Conservation (phyloP, 2,329 filamentous ascomycete species). For the Penicillium griseofulvum region DNA sequence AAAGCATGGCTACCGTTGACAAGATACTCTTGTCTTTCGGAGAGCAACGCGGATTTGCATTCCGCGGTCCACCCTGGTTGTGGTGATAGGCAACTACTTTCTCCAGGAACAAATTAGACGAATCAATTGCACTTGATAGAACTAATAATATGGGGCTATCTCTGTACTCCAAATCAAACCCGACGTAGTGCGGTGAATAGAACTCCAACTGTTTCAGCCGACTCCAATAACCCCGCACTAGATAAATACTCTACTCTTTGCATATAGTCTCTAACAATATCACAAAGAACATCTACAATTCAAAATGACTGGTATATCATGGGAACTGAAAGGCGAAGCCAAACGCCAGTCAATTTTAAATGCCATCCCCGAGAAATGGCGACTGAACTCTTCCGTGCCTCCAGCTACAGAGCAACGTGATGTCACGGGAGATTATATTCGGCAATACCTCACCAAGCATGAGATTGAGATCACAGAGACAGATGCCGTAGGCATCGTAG, state of each 20-base stretch:
- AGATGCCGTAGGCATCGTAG: slow-evolving; percentile 56
- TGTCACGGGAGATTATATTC: slow-evolving; percentile 56
- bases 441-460: slow-evolving; percentile 52
- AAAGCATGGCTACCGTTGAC: background rate
- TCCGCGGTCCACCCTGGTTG: background rate
- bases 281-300: background rate
- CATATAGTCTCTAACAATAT: too few species aligned
- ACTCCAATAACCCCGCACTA: slow-evolving; percentile 19
- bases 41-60: background rate
- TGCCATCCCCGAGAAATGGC: slow-evolving; percentile 59
- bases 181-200: background rate
- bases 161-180: background rate
- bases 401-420: slow-evolving; percentile 53
- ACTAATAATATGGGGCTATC: background rate
- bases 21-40: background rate
- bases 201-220: slow-evolving; percentile 1
- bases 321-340: slow-evolving; percentile 50
- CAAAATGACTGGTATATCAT: slow-evolving; percentile 34
- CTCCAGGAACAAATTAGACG: background rate
- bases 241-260: background rate
- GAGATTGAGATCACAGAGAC: slow-evolving; percentile 63
- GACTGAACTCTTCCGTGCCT: slow-evolving; percentile 48
- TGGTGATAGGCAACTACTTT: background rate
- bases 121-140: background rate
- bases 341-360: slow-evolving; percentile 56